Evolutionary conservation across 2,329 filamentous ascomycete genomes (phyloP), one percentile per base, ranked within the genome.

Genomic region (Colletotrichum plurivorum): DNA sequence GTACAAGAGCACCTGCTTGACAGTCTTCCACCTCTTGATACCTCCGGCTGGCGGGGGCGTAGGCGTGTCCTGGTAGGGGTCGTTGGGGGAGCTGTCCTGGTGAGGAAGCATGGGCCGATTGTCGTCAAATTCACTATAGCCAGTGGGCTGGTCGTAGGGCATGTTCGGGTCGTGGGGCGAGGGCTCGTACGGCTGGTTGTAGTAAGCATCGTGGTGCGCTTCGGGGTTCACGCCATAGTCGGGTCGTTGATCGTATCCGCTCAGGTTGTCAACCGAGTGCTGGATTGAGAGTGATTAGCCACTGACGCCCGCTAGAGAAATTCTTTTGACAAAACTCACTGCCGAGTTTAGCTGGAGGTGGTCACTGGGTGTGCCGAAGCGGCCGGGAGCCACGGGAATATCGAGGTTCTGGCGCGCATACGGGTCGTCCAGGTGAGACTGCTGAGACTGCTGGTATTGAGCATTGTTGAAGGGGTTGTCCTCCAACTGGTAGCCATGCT

Each of bases 1-100:
- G 85, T 97, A 99, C 61, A 99, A 83, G 75, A 97, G 91, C n/a
- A 99, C 95, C 84, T 98, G 94, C 83, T 98, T 99, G 56, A 99
- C 95, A 0, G 96, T 99, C 86, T 98, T 99, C 93, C 94, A 98
- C 78, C 96, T 89, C 79, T 93, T 92, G 73, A 98, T 90, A 5
- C 88, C 71, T 84, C 88, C 64, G 85, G 88, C 73, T 85, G 87
- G 84, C 25, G 77, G 77, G 36, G 76, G 75, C 48, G 76, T 75
- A 10, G 81, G 80, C 18, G 84, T 79, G 63, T 87, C 87, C 55
- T 78, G 77, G 73, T 85, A 88, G 1, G 79, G 78, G 45, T 85
- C 83, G 66, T 77, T 82, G 69, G 73, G 75, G 41, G 85, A 82
- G 12, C 84, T 82, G 43, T 88, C 85, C 54, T 89, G 89, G 57